Evolutionary conservation across 2,329 filamentous ascomycete genomes (phyloP), one percentile per base, ranked within the genome.

Genomic region (Aspergillus sp.): DNA sequence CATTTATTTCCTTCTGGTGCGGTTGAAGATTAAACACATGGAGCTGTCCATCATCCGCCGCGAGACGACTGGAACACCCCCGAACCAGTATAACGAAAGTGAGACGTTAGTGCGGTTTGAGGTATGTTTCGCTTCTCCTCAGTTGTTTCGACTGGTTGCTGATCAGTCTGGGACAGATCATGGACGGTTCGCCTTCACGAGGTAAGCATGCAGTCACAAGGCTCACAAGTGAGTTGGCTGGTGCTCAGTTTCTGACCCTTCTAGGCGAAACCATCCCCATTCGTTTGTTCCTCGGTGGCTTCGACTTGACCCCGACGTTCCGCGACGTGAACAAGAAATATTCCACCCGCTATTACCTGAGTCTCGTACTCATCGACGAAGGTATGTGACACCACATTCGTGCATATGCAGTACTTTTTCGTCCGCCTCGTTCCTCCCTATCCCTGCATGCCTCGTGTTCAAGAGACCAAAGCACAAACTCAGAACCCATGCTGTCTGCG

Each of bases 261-360:
- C 50, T 59, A 85, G 84, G 87, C 66, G 87, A 90, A 74, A 97
- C 94, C 2, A 99, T 99, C 56, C 94, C 94, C 19, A 99, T 99
- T 67, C 84, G 94, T 63, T 81, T 99, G 50, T 99, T 99, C 83
- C 84, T 99, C 9, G 94, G 94, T 55, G 94, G 94, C 48, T 99
- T 99, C 71, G 95, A 99, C 73, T 76, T 99, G 57, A 99, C 94
- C 4, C 94, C 94, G 14, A 99, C 94, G 11, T 99, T 99, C 83
- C 89, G 94, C 57, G 94, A 99, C 72, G 95, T 99, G 62, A 99
- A 99, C 83, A 99, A 99, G 82, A 99, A 99, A 77, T 99, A 96
- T 74, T 97, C 93, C 22, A 97, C 93, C 35, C 83, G 94, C 66
- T 99, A 99, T 76, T 99, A 99, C 76, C 83, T 99, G 57, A 96